Percentiles rank a stretch among this genome's conserved stretches.
Evolutionary conservation across 257 asterid species (phyloP).

Genomic region (Scutellaria baicalensis): DNA sequence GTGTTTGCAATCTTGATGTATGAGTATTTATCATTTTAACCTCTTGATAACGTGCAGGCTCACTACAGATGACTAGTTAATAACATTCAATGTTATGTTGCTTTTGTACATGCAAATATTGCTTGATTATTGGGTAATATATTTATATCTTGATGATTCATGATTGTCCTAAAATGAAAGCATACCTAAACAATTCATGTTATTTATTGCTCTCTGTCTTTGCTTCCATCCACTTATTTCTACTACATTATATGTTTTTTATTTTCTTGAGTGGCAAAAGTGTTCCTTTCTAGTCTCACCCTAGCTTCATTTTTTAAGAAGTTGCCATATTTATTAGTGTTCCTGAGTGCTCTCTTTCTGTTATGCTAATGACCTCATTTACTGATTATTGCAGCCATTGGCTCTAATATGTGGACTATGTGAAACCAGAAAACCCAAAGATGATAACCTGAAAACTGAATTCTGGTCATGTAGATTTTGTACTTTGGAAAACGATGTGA

Average conservation of each 20-base stretch:
- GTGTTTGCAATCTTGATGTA: not conserved
- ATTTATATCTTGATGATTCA: not conserved
- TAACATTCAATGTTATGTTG: not conserved
- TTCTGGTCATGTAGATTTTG: constrained; percentile 80
- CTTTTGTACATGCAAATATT: not conserved
- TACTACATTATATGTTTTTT: not conserved
- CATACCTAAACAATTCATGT: not conserved
- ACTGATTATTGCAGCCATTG: constrained; percentile 42
- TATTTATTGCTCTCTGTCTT: not conserved
- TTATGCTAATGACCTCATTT: constrained; percentile 4
- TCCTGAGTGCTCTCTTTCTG: not conserved
- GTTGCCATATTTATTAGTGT: not conserved
- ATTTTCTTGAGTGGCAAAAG: not conserved
- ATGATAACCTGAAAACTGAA: constrained; percentile 19
- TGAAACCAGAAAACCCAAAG: constrained; percentile 48
- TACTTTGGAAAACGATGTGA: constrained; percentile 56
- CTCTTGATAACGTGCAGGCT: not conserved
- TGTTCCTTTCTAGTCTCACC: not conserved
- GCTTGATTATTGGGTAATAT: not conserved
- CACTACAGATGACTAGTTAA: not conserved
- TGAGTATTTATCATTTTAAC: not conserved
- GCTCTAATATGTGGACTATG: constrained; percentile 82
- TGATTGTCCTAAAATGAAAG: not conserved
- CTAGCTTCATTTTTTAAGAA: not conserved
- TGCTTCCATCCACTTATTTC: not conserved